These are phyloP conservation scores for Cercis canadensis DNA, from an alignment of 306 rosid genomes.

Conservation along the genomic window DNA sequence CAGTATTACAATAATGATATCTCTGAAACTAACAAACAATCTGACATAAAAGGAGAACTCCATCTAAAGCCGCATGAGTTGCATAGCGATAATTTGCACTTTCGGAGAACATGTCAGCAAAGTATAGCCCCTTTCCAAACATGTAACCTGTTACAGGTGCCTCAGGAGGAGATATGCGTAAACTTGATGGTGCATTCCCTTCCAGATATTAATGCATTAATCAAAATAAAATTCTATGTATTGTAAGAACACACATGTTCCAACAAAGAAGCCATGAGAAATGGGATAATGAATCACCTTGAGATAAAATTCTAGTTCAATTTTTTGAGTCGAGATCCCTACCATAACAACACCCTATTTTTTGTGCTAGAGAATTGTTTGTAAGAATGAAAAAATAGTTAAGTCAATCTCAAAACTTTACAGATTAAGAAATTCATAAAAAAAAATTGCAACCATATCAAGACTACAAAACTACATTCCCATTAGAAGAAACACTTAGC, in stretches of 20 bases:
- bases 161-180: slow-evolving; percentile 99
- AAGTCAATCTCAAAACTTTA: slow-evolving; percentile 29
- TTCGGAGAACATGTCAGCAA: slow-evolving; percentile 99
- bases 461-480: slow-evolving; percentile 19
- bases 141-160: slow-evolving; percentile 95
- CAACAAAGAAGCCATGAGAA: slow-evolving; percentile 21
- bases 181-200: slow-evolving; percentile 54
- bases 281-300: slow-evolving; percentile 58
- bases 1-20: slow-evolving; percentile 11
- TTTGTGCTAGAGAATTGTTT: slow-evolving; percentile 70
- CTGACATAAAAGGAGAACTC: slow-evolving; percentile 96
- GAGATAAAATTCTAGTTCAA: slow-evolving; percentile 97
- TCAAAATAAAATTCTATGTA: slow-evolving; percentile 23
- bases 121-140: slow-evolving; percentile 97
- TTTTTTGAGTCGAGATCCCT: slow-evolving; percentile 96
- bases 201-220: slow-evolving; percentile 28
- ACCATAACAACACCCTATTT: slow-evolving; percentile 93
- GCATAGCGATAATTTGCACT: slow-evolving; percentile 96
- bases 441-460: slow-evolving; percentile 4
- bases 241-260: slow-evolving; percentile 18
- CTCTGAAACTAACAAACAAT: slow-evolving; percentile 49
- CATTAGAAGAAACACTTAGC: slow-evolving; percentile 4
- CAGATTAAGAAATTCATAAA: background rate
- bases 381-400: slow-evolving; percentile 11
- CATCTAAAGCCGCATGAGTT: slow-evolving; percentile 51